Evolutionary conservation across 2,329 filamentous ascomycete species (phyloP).

Genomic region (Rutstroemia sp.): DNA sequence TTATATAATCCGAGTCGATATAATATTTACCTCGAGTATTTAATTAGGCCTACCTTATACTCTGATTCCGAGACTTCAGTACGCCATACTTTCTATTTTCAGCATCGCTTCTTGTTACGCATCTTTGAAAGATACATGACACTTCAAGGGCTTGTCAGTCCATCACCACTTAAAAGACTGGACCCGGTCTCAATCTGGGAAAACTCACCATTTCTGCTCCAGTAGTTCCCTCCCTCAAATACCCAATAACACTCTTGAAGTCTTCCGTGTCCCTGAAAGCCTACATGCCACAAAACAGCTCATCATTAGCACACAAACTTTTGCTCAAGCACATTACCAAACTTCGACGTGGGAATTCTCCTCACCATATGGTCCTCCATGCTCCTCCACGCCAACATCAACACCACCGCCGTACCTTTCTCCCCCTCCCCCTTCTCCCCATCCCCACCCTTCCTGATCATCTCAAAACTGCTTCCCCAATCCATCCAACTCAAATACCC

Average conservation of each 20-base stretch:
- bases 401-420: slow-evolving; percentile 11
- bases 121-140: too few relatives aligned
- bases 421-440: not conserved
- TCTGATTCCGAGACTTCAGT: too few relatives aligned
- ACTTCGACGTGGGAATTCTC: not conserved
- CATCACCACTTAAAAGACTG: too few relatives aligned
- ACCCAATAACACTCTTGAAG: slow-evolving; percentile 16
- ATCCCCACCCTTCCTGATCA: slow-evolving; percentile 6
- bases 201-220: slow-evolving; percentile 1
- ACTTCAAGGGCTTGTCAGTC: too few relatives aligned
- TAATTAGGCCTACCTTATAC: too few relatives aligned
- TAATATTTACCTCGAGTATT: too few relatives aligned
- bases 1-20: too few relatives aligned
- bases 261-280: slow-evolving; percentile 17
- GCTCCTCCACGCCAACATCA: slow-evolving; percentile 20
- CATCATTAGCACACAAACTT: not conserved
- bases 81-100: too few relatives aligned
- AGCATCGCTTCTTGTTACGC: too few relatives aligned
- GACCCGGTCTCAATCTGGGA: too few relatives aligned
- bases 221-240: slow-evolving; percentile 7
- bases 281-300: not conserved
- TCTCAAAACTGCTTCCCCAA: slow-evolving; percentile 2
- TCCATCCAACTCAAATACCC: not conserved
- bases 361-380: slow-evolving; percentile 18
- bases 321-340: not conserved